A percentile compares a stretch with the other conserved stretches of the same genome.
Evolutionary conservation across 2,329 filamentous ascomycete species (phyloP).

Genomic region (Neoscytalidium dimidiatum): DNA sequence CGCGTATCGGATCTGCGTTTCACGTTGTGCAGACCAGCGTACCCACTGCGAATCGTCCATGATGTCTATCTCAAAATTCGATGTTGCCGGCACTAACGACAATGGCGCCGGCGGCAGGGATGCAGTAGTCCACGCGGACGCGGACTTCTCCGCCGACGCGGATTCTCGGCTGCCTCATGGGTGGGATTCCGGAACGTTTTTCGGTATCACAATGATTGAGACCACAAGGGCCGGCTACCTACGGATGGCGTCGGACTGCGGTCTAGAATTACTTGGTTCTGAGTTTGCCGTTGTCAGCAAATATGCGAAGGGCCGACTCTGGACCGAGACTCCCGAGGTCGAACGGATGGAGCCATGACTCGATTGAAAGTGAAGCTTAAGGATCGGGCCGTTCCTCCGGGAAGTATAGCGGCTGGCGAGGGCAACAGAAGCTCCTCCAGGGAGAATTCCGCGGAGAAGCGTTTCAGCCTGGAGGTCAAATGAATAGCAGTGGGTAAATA

Average conservation of each 20-base stretch:
- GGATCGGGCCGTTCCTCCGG: conserved; percentile 2
- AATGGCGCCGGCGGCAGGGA: background rate
- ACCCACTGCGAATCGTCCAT: background rate
- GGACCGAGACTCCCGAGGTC: background rate
- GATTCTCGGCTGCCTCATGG: background rate
- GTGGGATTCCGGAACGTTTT: background rate
- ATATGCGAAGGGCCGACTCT: background rate
- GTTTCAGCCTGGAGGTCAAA: background rate
- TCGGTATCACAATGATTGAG: background rate
- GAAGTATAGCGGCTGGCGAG: background rate
- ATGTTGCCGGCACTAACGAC: background rate
- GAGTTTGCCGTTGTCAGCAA: background rate
- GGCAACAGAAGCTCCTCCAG: background rate
- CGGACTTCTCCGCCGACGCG: background rate
- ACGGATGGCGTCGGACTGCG: background rate
- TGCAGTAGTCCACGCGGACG: background rate
- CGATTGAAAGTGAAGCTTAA: background rate
- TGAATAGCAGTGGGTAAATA: background rate
- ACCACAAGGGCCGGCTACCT: background rate
- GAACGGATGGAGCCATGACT: background rate
- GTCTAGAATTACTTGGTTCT: background rate
- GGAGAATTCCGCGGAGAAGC: background rate
- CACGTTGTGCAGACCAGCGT: background rate
- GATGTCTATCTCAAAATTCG: background rate
- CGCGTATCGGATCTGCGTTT: background rate